Conservation (phyloP, 441 rosid genomes). For the Pelargonium australe region DNA sequence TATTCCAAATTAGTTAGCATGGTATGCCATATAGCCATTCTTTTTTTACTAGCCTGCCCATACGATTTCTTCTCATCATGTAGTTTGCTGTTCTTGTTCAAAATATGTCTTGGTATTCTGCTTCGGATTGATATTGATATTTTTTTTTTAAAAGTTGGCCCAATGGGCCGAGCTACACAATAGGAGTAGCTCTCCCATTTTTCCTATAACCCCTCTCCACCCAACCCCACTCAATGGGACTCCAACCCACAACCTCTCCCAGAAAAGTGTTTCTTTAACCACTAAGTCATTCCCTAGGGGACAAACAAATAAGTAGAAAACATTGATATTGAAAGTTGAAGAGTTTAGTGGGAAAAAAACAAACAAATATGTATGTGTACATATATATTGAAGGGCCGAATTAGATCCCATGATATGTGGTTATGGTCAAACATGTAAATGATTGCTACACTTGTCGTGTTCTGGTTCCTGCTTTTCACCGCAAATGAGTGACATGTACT, state of each 20-base stretch:
- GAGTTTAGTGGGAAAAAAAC: background rate
- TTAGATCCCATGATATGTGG: background rate
- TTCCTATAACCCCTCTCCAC: too few species aligned
- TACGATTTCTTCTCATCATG: background rate
- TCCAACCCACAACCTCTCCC: too few species aligned
- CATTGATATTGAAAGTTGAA: background rate
- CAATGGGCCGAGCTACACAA: too few species aligned
- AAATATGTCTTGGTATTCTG: background rate
- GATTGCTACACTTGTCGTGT: background rate
- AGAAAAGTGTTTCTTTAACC: too few species aligned
- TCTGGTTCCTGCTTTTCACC: background rate
- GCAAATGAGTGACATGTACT: background rate
- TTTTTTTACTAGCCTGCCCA: background rate
- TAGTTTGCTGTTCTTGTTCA: background rate
- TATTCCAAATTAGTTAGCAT: conserved; percentile 60
- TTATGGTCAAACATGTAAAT: background rate
- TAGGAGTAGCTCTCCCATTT: too few species aligned
- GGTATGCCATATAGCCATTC: conserved; percentile 36
- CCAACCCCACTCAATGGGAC: too few species aligned
- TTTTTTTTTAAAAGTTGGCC: too few species aligned
- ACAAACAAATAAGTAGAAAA: too few species aligned
- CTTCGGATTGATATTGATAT: background rate
- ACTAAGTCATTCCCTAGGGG: too few species aligned
- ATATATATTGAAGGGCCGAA: too few species aligned
- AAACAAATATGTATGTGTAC: too few species aligned